Evolutionary conservation across 1,284 basidiomycete genomes (phyloP), one percentile per base, ranked within the genome.

Genomic region (Trichosporon ovoides): DNA sequence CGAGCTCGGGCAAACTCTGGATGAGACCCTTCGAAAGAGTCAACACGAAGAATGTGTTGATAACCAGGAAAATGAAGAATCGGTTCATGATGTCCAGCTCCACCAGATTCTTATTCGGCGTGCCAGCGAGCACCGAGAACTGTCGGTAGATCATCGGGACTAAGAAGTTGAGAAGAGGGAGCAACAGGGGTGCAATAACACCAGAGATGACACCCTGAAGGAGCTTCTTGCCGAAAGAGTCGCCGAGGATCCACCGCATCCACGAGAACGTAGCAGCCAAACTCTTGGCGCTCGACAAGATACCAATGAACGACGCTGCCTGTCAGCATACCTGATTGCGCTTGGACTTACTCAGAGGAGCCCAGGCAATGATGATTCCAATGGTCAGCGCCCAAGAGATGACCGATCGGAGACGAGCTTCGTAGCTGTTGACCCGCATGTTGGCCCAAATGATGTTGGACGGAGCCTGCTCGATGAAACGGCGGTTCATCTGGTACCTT

Each of bases 81-180:
- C 88, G 83, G 12, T 81, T 83, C 81, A 89, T 89, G 38, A 90
- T 81, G 61, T 84, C 85, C 38, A 89, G 80, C 61, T 88, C 87
- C 24, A 91, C 83, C 20, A 84, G 80, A 2, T 86, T 88, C 62
- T 82, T 81, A 49, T 85, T 83, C 0, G 87, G 87, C 35, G 87
- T 85, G 55, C 87, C 87, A 69, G 88, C 83, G 65, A 87, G 85
- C 71, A 82, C 83, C 14, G 86, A 83, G 19, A 88, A 72, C 33
- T 80, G 80, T 61, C 83, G 80, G 20, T 91, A 77, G 52, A 89
- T 78, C 59, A 84, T 78, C 0, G 88, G 88, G n/a, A 91, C 74
- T 16, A 90, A 63, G 57, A 84, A 79, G 76, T 88, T 89, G 54
- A 89, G 76, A 7, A 87, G 76, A 0, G 86, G 85, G 18, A 91